Percentiles rank a stretch among this genome's conserved stretches.
phyloP scores from a whole-genome alignment of 2,329 filamentous ascomycete genomes.

The Dendryphion nanum region DNA sequence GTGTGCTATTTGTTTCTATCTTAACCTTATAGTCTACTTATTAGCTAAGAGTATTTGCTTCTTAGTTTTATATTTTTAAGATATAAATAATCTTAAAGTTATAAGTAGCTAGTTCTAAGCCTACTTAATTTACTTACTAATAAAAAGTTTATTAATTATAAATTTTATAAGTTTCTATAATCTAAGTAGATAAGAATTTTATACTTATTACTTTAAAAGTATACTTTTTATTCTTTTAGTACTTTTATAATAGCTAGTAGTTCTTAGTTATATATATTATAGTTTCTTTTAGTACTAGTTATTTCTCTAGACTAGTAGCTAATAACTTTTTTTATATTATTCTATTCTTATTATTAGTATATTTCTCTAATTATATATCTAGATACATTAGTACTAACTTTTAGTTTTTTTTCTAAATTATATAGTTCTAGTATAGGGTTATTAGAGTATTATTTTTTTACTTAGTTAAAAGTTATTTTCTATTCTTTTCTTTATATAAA shows the following conservation, averaged over 20 bases:
- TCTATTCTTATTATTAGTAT: neutral
- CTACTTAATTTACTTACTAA: slow-evolving; percentile 1
- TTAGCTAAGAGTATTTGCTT: slow-evolving; percentile 2
- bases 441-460: too few species aligned
- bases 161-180: slow-evolving; percentile 7
- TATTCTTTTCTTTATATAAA: too few species aligned
- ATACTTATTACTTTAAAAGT: slow-evolving; percentile 4
- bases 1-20: neutral
- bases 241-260: neutral
- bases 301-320: neutral
- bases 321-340: neutral
- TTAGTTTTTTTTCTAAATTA: too few species aligned
- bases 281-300: neutral
- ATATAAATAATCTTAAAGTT: slow-evolving; percentile 8
- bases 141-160: slow-evolving; percentile 3
- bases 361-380: too few species aligned
- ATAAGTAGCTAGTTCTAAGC: slow-evolving; percentile 3
- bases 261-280: slow-evolving; percentile 1
- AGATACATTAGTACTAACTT: too few species aligned
- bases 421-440: too few species aligned
- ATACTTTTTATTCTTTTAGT: slow-evolving; percentile 5
- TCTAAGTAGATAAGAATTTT: slow-evolving; percentile 4
- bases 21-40: neutral
- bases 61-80: slow-evolving; percentile 3
- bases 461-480: too few species aligned